Percentiles rank a stretch among this genome's conserved stretches.
Conservation (phyloP, 1,284 basidiomycete species). For the Lentinula novae-zelandiae region DNA sequence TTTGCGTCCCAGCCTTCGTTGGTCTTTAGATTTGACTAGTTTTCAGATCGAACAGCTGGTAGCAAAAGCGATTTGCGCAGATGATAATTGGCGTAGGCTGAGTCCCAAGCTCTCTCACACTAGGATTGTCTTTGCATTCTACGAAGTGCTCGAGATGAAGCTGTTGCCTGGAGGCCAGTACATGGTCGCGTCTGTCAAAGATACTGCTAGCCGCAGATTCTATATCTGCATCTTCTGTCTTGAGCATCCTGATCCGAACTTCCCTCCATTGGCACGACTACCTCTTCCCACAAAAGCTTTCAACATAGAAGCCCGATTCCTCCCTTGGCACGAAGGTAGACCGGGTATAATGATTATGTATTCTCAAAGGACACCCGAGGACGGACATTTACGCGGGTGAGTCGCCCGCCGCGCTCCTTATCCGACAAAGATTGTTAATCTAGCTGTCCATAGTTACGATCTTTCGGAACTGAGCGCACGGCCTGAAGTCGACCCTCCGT, state of each 20-base stretch:
- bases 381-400: conserved; percentile 11
- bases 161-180: conserved; percentile 70
- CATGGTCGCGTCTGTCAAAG: conserved; percentile 56
- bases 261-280: conserved; percentile 46
- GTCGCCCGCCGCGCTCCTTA: background rate
- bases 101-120: conserved; percentile 33
- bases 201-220: conserved; percentile 38
- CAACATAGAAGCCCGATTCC: conserved; percentile 59
- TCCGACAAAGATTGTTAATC: background rate
- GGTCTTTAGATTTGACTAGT: conserved; percentile 39
- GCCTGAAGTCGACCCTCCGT: conserved; percentile 43
- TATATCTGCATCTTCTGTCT: conserved; percentile 52
- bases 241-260: conserved; percentile 32
- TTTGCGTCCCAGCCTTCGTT: conserved; percentile 54
- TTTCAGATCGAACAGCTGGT: conserved; percentile 64
- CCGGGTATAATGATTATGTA: conserved; percentile 61
- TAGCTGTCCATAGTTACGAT: conserved; percentile 31
- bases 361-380: conserved; percentile 16
- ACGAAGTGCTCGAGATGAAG: conserved; percentile 53
- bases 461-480: conserved; percentile 43
- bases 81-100: conserved; percentile 50
- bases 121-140: conserved; percentile 35
- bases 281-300: conserved; percentile 52
- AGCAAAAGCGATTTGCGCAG: conserved; percentile 54
- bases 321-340: conserved; percentile 36